Conservation (phyloP, 2,329 filamentous ascomycete species). For the Colletotrichum magnum region DNA sequence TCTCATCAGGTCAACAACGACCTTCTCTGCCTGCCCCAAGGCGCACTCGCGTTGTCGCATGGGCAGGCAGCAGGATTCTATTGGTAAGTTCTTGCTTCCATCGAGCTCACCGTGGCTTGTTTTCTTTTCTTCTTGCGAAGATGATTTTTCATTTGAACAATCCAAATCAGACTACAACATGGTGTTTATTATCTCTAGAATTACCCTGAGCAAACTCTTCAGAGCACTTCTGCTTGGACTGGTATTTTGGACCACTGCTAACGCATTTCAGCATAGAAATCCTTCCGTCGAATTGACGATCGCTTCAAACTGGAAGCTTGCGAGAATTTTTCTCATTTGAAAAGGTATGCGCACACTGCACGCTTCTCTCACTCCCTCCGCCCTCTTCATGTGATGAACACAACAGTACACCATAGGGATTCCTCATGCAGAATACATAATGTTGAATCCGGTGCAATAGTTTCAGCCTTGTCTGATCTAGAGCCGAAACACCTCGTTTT, state of each 20-base stretch:
- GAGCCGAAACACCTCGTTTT: constrained; percentile 50
- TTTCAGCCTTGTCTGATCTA: constrained; percentile 79
- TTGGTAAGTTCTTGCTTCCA: constrained; percentile 31
- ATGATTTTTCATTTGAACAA: constrained; percentile 68
- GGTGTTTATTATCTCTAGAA: constrained; percentile 69
- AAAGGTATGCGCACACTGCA: constrained; percentile 31
- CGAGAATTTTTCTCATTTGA: constrained; percentile 30
- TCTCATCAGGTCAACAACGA: constrained; percentile 42
- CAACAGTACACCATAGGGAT: constrained; percentile 73
- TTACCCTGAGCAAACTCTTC: constrained; percentile 67
- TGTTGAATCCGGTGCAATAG: constrained; percentile 73
- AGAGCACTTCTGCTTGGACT: neutral
- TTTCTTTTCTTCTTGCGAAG: constrained; percentile 46
- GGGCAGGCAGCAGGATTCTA: constrained; percentile 26
- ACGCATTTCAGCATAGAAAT: constrained; percentile 26
- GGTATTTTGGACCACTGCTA: constrained; percentile 16
- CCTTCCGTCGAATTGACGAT: neutral
- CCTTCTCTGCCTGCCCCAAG: constrained; percentile 30
- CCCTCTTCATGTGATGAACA: constrained; percentile 69
- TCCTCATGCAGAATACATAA: constrained; percentile 77
- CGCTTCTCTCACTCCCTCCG: neutral
- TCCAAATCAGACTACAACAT: constrained; percentile 73
- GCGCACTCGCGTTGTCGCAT: neutral
- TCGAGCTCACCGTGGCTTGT: constrained; percentile 17
- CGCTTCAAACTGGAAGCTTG: constrained; percentile 63